phyloP scores from a whole-genome alignment of 768 basidiomycete genomes.

The Mrakia blollopis region DNA sequence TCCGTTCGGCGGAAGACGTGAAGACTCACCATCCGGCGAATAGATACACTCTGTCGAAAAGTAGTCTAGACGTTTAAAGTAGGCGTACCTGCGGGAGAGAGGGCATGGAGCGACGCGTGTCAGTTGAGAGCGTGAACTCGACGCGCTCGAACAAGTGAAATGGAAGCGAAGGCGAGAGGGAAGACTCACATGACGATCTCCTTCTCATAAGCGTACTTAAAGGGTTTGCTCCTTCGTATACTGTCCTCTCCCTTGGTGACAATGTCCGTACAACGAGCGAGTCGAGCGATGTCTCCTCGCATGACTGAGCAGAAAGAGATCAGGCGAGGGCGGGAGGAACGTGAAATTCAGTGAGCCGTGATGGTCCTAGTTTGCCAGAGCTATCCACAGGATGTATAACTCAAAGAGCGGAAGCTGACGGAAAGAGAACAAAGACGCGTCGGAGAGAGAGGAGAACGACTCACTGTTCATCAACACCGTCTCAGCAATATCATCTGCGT shows the following conservation, averaged over 20 bases:
- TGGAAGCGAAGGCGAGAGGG: not conserved
- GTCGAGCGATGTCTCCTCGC: constrained; percentile 91
- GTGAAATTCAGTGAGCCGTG: no score
- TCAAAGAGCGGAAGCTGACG: not conserved
- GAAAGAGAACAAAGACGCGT: not conserved
- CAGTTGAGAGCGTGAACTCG: not conserved
- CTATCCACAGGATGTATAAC: no score
- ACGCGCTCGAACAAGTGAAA: not conserved
- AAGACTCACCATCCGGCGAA: constrained; percentile 64
- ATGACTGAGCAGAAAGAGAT: constrained; percentile 59
- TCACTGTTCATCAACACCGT: constrained; percentile 97
- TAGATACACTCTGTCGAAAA: constrained; percentile 99
- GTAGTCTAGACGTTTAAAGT: constrained; percentile 87
- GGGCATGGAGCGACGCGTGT: not conserved
- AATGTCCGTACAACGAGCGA: constrained; percentile 88
- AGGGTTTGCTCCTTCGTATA: constrained; percentile 95
- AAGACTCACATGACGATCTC: constrained; percentile 89
- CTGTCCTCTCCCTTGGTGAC: constrained; percentile 95
- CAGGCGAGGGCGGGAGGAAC: no score
- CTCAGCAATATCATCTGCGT: constrained; percentile 98
- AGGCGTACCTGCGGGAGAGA: constrained; percentile 70
- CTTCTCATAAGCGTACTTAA: constrained; percentile 99
- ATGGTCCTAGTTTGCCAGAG: no score
- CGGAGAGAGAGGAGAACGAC: constrained; percentile 41
- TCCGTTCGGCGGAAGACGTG: not conserved